Conservation (phyloP, 1,139 yeast genomes). For the Debaryomyces robertsiae region DNA sequence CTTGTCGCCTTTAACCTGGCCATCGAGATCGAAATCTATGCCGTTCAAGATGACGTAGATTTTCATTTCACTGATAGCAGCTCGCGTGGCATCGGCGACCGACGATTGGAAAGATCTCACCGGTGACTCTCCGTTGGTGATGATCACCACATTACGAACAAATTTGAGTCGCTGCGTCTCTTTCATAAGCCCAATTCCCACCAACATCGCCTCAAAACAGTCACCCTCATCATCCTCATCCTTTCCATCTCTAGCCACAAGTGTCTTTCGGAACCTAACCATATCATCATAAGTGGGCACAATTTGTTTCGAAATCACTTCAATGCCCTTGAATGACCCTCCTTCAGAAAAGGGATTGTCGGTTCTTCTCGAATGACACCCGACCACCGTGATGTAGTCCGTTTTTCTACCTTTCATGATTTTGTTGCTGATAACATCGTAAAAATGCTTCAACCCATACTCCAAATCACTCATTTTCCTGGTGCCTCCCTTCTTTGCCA, state of each 20-base stretch:
- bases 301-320: constrained; percentile 26
- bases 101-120: constrained; percentile 18
- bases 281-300: constrained; percentile 28
- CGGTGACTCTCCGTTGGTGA: constrained; percentile 40
- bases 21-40: constrained; percentile 29
- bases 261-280: constrained; percentile 15
- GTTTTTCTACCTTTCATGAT: constrained; percentile 56
- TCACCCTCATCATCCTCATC: constrained; percentile 24
- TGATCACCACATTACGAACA: constrained; percentile 44
- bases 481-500: constrained; percentile 33
- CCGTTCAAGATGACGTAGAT: constrained; percentile 33
- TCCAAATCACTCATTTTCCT: constrained; percentile 34
- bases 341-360: constrained; percentile 24
- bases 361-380: constrained; percentile 36
- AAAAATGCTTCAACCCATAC: constrained; percentile 41
- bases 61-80: constrained; percentile 22
- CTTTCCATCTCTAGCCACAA: constrained; percentile 13
- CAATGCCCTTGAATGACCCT: constrained; percentile 28
- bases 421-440: constrained; percentile 45
- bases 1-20: not conserved
- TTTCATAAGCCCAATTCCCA: constrained; percentile 34
- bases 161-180: constrained; percentile 33
- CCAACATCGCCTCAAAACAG: constrained; percentile 29
- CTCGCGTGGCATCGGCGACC: constrained; percentile 20
- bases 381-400: constrained; percentile 53